Evolutionary conservation across 768 basidiomycete genomes (phyloP).

Genomic region (Kwoniella heveanensis): DNA sequence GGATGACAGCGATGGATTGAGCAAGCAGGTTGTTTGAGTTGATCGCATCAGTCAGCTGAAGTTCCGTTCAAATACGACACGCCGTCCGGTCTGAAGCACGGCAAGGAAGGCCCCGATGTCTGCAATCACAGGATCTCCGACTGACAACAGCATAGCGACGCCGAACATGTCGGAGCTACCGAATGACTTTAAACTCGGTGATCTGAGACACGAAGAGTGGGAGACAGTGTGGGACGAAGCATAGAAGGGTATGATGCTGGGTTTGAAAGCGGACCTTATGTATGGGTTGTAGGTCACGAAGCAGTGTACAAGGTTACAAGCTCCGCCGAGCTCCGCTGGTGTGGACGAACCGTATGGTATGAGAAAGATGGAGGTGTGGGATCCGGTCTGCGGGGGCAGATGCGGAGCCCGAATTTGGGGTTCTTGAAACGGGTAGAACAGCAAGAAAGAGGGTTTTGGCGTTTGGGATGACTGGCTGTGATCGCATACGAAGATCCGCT

Average conservation of each 20-base stretch:
- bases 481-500: not conserved
- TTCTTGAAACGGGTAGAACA: not conserved
- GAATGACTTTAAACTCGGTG: not conserved
- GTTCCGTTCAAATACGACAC: not conserved
- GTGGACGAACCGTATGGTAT: not conserved
- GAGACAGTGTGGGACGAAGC: not conserved
- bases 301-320: not conserved
- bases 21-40: not conserved
- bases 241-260: not conserved
- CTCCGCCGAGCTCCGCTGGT: not conserved
- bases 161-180: not conserved
- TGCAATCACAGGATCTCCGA: not conserved
- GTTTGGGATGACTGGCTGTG: not conserved
- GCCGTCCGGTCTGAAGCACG: not conserved
- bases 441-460: not conserved
- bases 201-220: not conserved
- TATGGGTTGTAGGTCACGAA: not conserved
- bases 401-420: constrained; percentile 11
- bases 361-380: not conserved
- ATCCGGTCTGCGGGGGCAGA: not conserved
- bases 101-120: not conserved
- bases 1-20: too few relatives aligned
- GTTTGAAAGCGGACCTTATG: not conserved
- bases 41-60: not conserved
- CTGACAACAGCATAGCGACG: not conserved